Percentiles rank a stretch among this genome's conserved stretches.
Conservation (phyloP, 441 rosid species). For the Aleurites moluccanus region DNA sequence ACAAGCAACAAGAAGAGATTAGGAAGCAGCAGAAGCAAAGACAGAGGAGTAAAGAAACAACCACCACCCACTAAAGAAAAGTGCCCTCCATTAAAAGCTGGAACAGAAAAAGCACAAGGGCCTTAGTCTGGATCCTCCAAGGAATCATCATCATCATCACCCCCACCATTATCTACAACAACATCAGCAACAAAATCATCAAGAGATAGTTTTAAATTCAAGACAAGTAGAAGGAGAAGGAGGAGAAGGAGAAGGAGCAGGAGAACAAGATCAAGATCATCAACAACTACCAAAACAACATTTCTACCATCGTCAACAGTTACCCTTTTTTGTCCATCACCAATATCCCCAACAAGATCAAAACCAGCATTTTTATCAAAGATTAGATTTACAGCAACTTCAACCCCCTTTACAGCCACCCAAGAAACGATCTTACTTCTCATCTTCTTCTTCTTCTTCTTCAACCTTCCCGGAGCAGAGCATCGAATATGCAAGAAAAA, state of each 20-base stretch:
- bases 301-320: conserved; percentile 19
- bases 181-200: conserved; percentile 25
- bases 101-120: conserved; percentile 40
- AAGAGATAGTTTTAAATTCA: conserved; percentile 22
- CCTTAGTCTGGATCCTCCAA: conserved; percentile 60
- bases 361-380: conserved; percentile 30
- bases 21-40: conserved; percentile 24
- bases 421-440: conserved; percentile 39
- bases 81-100: conserved; percentile 45
- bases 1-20: conserved; percentile 22
- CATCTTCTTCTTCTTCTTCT: conserved; percentile 26
- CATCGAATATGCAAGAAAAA: conserved; percentile 54
- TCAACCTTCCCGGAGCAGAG: conserved; percentile 19
- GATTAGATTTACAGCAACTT: conserved; percentile 23
- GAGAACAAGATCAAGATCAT: conserved; percentile 23
- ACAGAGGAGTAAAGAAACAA: conserved; percentile 30
- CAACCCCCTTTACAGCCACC: conserved; percentile 22
- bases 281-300: conserved; percentile 11
- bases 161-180: conserved; percentile 11
- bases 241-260: conserved; percentile 20
- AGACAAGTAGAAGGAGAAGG: conserved; percentile 30
- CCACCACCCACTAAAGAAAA: conserved; percentile 21
- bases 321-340: conserved; percentile 20
- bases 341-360: conserved; percentile 25
- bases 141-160: conserved; percentile 45